Evolutionary conservation across 1,284 basidiomycete genomes (phyloP), one percentile per base, ranked within the genome.

Genomic region (Apiotrichum gracile): DNA sequence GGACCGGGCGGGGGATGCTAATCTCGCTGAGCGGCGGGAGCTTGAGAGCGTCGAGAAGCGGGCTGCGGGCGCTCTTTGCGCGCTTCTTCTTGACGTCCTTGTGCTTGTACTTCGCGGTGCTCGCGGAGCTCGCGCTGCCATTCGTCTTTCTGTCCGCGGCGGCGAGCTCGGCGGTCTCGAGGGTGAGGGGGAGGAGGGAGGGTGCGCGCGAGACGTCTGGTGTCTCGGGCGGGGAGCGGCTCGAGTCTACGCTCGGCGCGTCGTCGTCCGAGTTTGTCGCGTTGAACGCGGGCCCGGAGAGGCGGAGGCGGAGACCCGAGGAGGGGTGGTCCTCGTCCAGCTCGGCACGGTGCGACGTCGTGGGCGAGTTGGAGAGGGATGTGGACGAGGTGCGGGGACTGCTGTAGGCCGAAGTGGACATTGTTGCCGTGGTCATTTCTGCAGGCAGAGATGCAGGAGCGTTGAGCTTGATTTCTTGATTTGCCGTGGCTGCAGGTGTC

Each of bases 1-100:
- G 62, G 26, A 61, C 54, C 5, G 58, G 61, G 17, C 46, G 57
- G 4, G 62, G 60, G 33, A 65, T 52, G 49, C 51, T 53, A 39
- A 65, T 52, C 31, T 62, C 58, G 27, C 52, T 55, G 37, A 64
- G 53, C 24, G 55, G 57, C 10, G 61, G 59, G 29, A 66, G 58
- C 51, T 61, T 58, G 48, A 61, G 52, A 1, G 53, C 51, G 6
- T 61, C 60, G 21, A 61, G 49, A 12, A 61, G 40, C 4, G 60
- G 60, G 44, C 52, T 55, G 57, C 29, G 26, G 26, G 22, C 44
- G 14, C 42, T 48, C 40, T 10, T 10, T 31, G 31, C 31, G n/a
- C n/a, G n/a, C 25, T 37, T 47, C 43, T 40, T 41, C 26, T 10
- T 25, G 19, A 37, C n/a, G 22, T 31, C 34, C 41, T 55, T 43